These are phyloP conservation scores for Tylopilus felleus DNA, from an alignment of 768 basidiomycete genomes.

Conservation along the genomic window DNA sequence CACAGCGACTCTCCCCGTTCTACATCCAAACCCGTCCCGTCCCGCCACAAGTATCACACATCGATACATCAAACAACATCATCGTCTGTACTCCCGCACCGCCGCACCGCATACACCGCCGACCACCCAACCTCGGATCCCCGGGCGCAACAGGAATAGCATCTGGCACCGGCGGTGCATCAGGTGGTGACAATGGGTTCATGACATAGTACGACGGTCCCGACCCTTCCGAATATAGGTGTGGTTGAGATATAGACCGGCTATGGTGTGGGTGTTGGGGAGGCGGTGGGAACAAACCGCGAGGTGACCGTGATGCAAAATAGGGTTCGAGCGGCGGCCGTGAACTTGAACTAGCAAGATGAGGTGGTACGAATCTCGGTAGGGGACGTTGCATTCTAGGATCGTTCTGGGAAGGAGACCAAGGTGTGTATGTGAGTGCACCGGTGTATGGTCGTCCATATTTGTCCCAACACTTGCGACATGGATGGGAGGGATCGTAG, in stretches of 20 bases:
- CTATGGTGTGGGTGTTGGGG: constrained; percentile 11
- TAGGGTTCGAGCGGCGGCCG: too few relatives aligned
- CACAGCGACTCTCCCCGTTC: too few relatives aligned
- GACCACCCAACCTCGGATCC: constrained; percentile 68
- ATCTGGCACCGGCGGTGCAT: constrained; percentile 35
- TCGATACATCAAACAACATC: constrained; percentile 50
- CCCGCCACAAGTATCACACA: constrained; percentile 60
- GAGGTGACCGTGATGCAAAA: background rate
- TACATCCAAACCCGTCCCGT: constrained; percentile 52
- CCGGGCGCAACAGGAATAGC: constrained; percentile 54
- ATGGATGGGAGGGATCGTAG: constrained; percentile 62
- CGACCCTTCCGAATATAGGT: background rate
- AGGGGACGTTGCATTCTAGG: constrained; percentile 30
- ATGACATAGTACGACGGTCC: constrained; percentile 25
- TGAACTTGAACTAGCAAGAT: constrained; percentile 7
- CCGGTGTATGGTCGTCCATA: constrained; percentile 61
- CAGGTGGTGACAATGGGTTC: constrained; percentile 16
- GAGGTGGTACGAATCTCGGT: constrained; percentile 23
- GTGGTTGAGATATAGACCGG: constrained; percentile 22
- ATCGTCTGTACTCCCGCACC: constrained; percentile 54
- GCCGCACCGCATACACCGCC: constrained; percentile 59
- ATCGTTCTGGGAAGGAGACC: constrained; percentile 25
- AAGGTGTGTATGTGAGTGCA: constrained; percentile 52
- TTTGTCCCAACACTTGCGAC: constrained; percentile 72
- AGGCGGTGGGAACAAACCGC: background rate